Base-by-base conservation (phyloP, 345 rosid genomes). In the Eucalyptus cladocalyx region DNA sequence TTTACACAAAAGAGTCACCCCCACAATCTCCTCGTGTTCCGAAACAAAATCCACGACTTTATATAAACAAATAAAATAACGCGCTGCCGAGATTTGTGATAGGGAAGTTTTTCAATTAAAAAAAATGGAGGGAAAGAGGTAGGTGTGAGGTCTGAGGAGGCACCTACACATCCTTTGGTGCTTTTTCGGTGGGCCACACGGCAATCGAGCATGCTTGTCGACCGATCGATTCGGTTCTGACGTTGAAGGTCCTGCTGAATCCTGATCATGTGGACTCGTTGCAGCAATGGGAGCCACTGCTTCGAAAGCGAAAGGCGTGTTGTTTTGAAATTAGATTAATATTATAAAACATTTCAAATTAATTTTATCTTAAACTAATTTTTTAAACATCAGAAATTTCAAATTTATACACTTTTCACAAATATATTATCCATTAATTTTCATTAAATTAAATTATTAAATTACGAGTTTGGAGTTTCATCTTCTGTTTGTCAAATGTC, bases 401-500 rank as follows among this genome's bases (percentile, higher is more conserved):
- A 56, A 56, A 56, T 56, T 24, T 56, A 24, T 56, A 56, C 21
- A 9, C 13, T 23, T 9, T 4, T 23, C 30, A 56, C 2, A 24
- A 23, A 56, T 24, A 4, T 23, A 56, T 2, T 9, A 0, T 5
- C 6, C 2, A 56, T 56, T 24, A 4, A 24, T 56, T 56, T 56
- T 0, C 62, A 1, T 24, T 56, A 56, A 24, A 56, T 56, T 56
- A 23, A 23, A 24, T 1, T 1, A 13, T 56, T 24, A 24, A 24
- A 56, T 56, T 24, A 56, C 13, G 24, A 24, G 13, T 23, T 56
- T 56, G 30, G 62, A 10, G 30, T 56, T 56, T 9, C 30, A 1
- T 2, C 2, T 1, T 24, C 3, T 9, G 6, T 24, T 56, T 56
- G 13, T 56, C 3, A 56, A 24, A 23, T 0, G 13, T 4, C 0